Base-by-base conservation (phyloP, 768 basidiomycete species). In the Panus rudis region DNA sequence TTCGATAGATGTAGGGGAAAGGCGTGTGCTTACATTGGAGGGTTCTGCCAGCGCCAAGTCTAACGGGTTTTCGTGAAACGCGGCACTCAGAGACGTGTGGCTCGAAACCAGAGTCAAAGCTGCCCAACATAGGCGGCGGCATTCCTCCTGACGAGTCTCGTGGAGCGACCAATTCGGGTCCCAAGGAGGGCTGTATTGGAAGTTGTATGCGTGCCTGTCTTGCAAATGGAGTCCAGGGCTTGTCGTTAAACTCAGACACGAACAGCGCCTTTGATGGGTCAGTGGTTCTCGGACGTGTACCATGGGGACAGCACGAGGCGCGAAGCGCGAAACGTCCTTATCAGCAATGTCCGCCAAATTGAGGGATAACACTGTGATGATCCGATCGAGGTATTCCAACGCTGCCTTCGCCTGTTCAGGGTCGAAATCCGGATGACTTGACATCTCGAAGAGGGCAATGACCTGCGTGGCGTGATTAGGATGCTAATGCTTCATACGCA, bases 101-200 rank as follows among this genome's bases (percentile, higher is more conserved):
- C 71, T 76, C 6, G 84, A 76, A 41, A 84, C 72, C 21, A 88
- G 70, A 46, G 73, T 72, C 30, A 90, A 71, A 14, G 86, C 73
- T 46, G 75, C 73, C 87, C 87, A 89, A 55, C 81, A 84, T 14
- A 89, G 66, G 20, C 87, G 65, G n/a, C 86, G 73, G 43, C 78
- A 78, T 52, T 85, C 81, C 55, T 90, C 87, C 42, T 73, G 74
- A 27, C 73, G 72, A 25, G 72, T 69, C 49, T 89, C 74, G 1
- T 63, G 64, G 1, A 65, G 56, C 2, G 67, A 64, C 83, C 83
- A 85, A 3, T 60, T 46, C 0, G 69, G 58, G 51, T 79, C 73
- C 85, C 85, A 90, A 1, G 78, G 73, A 4, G 78, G 70, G 10
- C 65, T 66, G 41, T 71, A 73, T 0, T 69, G 63, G 65, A 74